Evolutionary conservation across 257 asterid species (phyloP), one percentile per base, ranked within the genome.

Genomic region (Coffea canephora): DNA sequence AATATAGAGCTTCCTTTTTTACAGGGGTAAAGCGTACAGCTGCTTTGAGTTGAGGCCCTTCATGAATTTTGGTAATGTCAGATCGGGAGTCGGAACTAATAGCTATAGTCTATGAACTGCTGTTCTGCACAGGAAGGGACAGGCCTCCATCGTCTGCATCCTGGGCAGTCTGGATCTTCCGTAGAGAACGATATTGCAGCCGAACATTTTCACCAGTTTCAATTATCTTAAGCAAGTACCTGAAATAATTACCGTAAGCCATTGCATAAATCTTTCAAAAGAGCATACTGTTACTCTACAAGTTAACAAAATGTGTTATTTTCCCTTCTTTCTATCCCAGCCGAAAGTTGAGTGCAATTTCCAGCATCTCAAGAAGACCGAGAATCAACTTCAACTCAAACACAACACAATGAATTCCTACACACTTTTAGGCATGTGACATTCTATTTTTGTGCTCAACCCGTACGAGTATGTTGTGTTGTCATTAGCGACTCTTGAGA

Each of bases 201-300:
- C 99, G 92, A 21, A 95, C 90, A 77, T 88, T 92, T 86, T 93
- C 99, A 73, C 97, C 98, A 46, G 93, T 93, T 74, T 85, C 99
- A 68, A 90, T 78, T 69, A 89, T 89, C 87, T 86, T 92, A 66
- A 95, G 99, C 89, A 93, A 87, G 85, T 95, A 95, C 99, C 84
- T 81, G 79, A 5, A 85, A 65, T 52, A 36, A 81, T 68, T 69
- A 50, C 80, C 68, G 75, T 25, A 41, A 83, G 48, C 34, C 12
- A 27, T 66, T 25, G 10, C 39, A 41, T 54, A 64, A 50, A 52
- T 76, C 13, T 31, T n/a, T 41, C n/a, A 21, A 15, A 57, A 18
- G 39, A 74, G 59, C 21, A 66, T 9, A 23, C 10, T 19, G 15
- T 50, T 19, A 15, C 48, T 36, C 3, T 3, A 16, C 12, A 68